phyloP scores from a whole-genome alignment of 1,139 yeast genomes.

The Magnusiomyces ingens region DNA sequence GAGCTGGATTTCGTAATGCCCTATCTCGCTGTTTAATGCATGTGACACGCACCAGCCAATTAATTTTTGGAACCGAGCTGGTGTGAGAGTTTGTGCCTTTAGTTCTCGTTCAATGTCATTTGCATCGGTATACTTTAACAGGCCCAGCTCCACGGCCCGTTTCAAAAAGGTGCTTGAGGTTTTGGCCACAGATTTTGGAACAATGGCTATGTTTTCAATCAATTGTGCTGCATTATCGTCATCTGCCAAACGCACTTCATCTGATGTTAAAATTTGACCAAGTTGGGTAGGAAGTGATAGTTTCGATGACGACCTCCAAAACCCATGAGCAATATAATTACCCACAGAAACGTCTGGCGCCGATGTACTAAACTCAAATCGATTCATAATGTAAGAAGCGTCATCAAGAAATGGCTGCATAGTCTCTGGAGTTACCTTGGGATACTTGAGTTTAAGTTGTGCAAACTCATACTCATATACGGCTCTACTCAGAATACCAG shows the following conservation, averaged over 20 bases:
- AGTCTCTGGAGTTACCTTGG: background rate
- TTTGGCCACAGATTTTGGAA: slow-evolving; percentile 25
- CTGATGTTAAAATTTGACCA: slow-evolving; percentile 30
- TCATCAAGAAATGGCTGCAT: slow-evolving; percentile 16
- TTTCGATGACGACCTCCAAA: slow-evolving; percentile 29
- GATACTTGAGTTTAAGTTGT: slow-evolving; percentile 9
- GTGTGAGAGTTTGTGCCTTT: slow-evolving; percentile 24
- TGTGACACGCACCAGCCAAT: slow-evolving; percentile 22
- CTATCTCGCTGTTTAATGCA: slow-evolving; percentile 14
- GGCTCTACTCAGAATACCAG: slow-evolving; percentile 35
- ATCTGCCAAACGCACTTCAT: slow-evolving; percentile 29
- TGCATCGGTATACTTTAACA: slow-evolving; percentile 23
- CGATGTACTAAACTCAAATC: slow-evolving; percentile 31
- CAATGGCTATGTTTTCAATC: slow-evolving; percentile 28
- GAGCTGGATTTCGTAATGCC: slow-evolving; percentile 8
- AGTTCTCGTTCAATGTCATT: slow-evolving; percentile 28
- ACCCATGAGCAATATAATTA: slow-evolving; percentile 31
- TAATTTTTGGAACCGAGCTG: slow-evolving; percentile 19
- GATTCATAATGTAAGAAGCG: slow-evolving; percentile 27
- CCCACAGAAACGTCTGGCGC: slow-evolving; percentile 37
- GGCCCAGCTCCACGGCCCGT: slow-evolving; percentile 23
- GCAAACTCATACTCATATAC: slow-evolving; percentile 34
- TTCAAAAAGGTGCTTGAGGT: slow-evolving; percentile 27
- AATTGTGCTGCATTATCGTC: slow-evolving; percentile 22
- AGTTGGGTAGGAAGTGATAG: slow-evolving; percentile 31